Evolutionary conservation across 1,284 basidiomycete species (phyloP), one percentile per base, ranked within the genome.

Genomic region (Peniophora sp.): DNA sequence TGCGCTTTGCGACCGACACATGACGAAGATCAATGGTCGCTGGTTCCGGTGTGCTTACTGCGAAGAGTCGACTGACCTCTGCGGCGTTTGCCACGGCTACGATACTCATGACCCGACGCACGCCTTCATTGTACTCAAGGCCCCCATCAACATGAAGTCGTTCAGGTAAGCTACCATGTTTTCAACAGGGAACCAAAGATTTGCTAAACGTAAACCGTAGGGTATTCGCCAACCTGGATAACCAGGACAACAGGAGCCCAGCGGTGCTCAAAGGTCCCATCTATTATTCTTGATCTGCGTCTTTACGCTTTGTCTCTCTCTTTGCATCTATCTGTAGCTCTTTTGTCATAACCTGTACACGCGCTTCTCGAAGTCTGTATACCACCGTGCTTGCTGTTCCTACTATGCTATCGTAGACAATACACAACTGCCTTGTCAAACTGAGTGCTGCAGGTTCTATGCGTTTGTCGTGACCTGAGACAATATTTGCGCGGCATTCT

Each of bases 11-110:
- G 89, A 92, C 64, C 75, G 80, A 47, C 90, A 88, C 62, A 80
- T 90, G 74, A 74, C 70, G 22, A 72, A 68, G 35, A 92, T 95
- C 53, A 68, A 74, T 22, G 92, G 92, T 8, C 79, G 81, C 55
- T 96, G 92, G 92, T 87, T 87, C 66, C 79, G 88, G 56, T 96
- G 92, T 62, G 90, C 81, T 2, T 91, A 92, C 62, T 96, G 92
- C 62, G 75, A 78, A 3, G 82, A 78, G 55, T 41, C 37, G 15
- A n/a, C n/a, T 20, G 92, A 94, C 64, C 71, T 93, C 17, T 94
- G 92, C 66, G 80, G 83, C 50, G 75, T 76, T 32, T 93, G 92
- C 55, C 85, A 92, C 62, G 73, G 69, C 51, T 68, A 88, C 24
- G 88, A 90, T 57, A 85, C 85, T 41, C 92, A 95, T 62, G 79